Evolutionary conservation across 2,329 filamentous ascomycete genomes (phyloP).

Genomic region (Botrytis galanthina): DNA sequence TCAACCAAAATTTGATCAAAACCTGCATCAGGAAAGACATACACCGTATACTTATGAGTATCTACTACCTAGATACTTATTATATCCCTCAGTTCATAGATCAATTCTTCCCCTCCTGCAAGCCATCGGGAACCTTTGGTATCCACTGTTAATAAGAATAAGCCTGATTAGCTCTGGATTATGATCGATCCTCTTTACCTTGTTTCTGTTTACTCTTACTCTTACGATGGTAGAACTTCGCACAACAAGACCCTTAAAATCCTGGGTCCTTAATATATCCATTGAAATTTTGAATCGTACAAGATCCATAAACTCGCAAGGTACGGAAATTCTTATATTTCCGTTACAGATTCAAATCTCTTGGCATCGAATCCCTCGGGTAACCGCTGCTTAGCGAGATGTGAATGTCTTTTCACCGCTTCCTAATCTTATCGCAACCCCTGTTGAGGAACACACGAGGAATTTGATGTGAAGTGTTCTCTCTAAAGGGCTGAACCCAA

Average conservation of each 20-base stretch:
- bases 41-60: not conserved
- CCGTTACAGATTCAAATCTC: not conserved
- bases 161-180: not conserved
- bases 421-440: conserved; percentile 17
- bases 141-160: not conserved
- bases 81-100: not conserved
- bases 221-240: not conserved
- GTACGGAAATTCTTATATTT: not conserved
- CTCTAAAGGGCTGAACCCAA: conserved; percentile 16
- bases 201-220: not conserved
- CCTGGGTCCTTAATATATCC: not conserved
- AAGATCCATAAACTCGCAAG: conserved; percentile 8
- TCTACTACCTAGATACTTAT: not conserved
- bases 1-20: not conserved
- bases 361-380: not conserved
- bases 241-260: not conserved
- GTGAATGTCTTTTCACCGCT: not conserved
- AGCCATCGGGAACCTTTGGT: not conserved
- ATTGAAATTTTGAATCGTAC: not conserved
- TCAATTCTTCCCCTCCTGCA: not conserved
- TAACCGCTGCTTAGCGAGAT: conserved; percentile 7
- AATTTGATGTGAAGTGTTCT: conserved; percentile 10
- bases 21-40: not conserved
- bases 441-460: conserved; percentile 8
- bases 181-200: not conserved